These are phyloP conservation scores for Danielia reshetovae DNA, from an alignment of 805 yeast species.

Conservation along the genomic window DNA sequence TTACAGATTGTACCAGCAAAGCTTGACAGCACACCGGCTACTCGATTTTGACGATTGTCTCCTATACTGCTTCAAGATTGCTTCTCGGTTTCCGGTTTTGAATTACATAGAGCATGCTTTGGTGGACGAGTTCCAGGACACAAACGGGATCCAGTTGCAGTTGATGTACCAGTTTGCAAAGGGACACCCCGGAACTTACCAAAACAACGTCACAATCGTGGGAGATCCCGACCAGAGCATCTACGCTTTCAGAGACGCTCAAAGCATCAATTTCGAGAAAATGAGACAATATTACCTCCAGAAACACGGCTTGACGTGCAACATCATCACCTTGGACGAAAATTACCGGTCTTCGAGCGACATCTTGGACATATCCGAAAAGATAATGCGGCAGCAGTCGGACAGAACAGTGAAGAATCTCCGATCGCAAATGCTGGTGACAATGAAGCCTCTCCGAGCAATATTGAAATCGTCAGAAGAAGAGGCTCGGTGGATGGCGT, in stretches of 20 bases:
- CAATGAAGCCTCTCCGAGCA: constrained; percentile 46
- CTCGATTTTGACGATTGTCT: constrained; percentile 86
- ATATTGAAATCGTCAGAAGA: constrained; percentile 36
- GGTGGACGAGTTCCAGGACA: constrained; percentile 95
- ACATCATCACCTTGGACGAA: constrained; percentile 47
- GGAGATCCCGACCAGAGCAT: constrained; percentile 98
- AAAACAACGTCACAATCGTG: constrained; percentile 72
- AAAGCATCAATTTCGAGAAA: constrained; percentile 56
- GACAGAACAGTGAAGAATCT: constrained; percentile 43
- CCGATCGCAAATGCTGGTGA: constrained; percentile 39
- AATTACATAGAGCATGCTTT: constrained; percentile 61
- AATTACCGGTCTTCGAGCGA: constrained; percentile 79
- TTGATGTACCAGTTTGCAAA: constrained; percentile 50
- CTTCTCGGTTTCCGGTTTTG: constrained; percentile 45
- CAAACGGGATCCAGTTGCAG: constrained; percentile 71
- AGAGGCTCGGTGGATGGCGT: constrained; percentile 59
- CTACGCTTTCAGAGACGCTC: constrained; percentile 83
- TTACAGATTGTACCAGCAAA: constrained; percentile 51
- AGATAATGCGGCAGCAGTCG: constrained; percentile 57
- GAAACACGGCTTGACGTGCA: constrained; percentile 16
- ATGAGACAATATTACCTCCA: constrained; percentile 43
- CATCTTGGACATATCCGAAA: constrained; percentile 62
- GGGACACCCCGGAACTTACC: constrained; percentile 27
- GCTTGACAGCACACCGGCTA: constrained; percentile 38
- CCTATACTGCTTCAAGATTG: constrained; percentile 47